phyloP scores from a whole-genome alignment of 2,329 filamentous ascomycete genomes.

The Nemania abortiva region DNA sequence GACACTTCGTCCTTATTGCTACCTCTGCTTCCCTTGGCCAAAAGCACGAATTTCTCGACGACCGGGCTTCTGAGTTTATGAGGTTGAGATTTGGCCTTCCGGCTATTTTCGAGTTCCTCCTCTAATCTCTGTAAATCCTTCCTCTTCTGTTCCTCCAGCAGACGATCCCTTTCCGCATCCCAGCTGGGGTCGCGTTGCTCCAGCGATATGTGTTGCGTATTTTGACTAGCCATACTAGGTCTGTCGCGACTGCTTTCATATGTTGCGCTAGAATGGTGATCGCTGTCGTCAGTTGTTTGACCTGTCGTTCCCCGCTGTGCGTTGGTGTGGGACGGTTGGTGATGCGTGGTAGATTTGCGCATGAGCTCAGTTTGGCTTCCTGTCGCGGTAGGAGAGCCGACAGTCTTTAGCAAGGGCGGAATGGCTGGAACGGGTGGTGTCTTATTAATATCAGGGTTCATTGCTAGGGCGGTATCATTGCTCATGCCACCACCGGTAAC shows the following conservation, averaged over 20 bases:
- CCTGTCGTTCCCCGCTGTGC: slow-evolving; percentile 30
- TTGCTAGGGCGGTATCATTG: slow-evolving; percentile 47
- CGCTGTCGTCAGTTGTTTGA: slow-evolving; percentile 35
- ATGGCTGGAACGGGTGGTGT: slow-evolving; percentile 51
- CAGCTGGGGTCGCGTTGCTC: slow-evolving; percentile 54
- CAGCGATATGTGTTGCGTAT: slow-evolving; percentile 38
- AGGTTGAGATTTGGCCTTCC: slow-evolving; percentile 41
- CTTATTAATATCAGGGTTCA: slow-evolving; percentile 44
- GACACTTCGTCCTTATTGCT: slow-evolving; percentile 55
- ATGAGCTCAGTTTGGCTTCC: slow-evolving; percentile 18
- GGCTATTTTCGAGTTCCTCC: slow-evolving; percentile 56
- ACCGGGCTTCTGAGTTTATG: slow-evolving; percentile 57
- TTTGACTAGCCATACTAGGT: slow-evolving; percentile 37
- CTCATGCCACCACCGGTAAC: slow-evolving; percentile 43
- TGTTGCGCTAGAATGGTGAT: slow-evolving; percentile 30
- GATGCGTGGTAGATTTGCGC: slow-evolving; percentile 36
- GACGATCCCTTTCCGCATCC: slow-evolving; percentile 62
- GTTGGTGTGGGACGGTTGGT: slow-evolving; percentile 43
- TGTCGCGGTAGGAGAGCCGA: slow-evolving; percentile 32
- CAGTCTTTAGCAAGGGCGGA: slow-evolving; percentile 45
- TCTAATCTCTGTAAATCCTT: slow-evolving; percentile 61
- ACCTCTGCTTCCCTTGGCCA: slow-evolving; percentile 58
- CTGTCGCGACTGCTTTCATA: slow-evolving; percentile 41
- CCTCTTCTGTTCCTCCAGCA: slow-evolving; percentile 63
- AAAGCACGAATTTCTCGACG: slow-evolving; percentile 62